These are phyloP conservation scores for Leishmania gerbilli DNA, from an alignment of 208 protist species.

Conservation along the genomic window DNA sequence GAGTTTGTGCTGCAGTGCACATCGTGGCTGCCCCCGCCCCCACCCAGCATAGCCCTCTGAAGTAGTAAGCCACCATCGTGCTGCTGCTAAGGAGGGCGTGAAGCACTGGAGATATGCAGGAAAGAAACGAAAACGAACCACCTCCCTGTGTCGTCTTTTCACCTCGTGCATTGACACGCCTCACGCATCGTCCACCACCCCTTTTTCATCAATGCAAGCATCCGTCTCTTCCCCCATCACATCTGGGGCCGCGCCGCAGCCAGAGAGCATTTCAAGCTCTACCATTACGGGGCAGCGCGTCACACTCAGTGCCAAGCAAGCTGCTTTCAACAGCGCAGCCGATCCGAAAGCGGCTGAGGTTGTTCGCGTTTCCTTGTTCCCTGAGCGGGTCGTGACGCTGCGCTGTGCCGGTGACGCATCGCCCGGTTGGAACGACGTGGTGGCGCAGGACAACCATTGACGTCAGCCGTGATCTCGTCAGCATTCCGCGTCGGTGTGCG, in stretches of 20 bases:
- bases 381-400: conserved; percentile 30
- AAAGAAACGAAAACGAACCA: not conserved
- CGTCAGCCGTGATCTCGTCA: not conserved
- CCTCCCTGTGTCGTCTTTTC: too few species aligned
- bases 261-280: not conserved
- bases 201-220: not conserved
- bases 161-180: not conserved
- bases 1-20: not conserved
- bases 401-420: conserved; percentile 21
- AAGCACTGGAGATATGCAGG: not conserved
- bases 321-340: conserved; percentile 5
- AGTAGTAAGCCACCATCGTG: not conserved
- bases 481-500: not conserved
- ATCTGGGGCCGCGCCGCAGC: not conserved
- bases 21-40: not conserved
- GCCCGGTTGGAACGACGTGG: conserved; percentile 39
- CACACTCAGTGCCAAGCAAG: conserved; percentile 41
- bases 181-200: not conserved
- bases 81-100: not conserved
- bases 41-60: not conserved
- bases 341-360: conserved; percentile 33
- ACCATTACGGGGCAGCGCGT: conserved; percentile 31
- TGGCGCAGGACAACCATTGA: conserved; percentile 8
- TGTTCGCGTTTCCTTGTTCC: conserved; percentile 30
- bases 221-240: not conserved